A percentile compares a stretch with the other conserved stretches of the same genome.
Conservation (phyloP, 495 filamentous ascomycete genomes). For the Amorphotheca resinae region DNA sequence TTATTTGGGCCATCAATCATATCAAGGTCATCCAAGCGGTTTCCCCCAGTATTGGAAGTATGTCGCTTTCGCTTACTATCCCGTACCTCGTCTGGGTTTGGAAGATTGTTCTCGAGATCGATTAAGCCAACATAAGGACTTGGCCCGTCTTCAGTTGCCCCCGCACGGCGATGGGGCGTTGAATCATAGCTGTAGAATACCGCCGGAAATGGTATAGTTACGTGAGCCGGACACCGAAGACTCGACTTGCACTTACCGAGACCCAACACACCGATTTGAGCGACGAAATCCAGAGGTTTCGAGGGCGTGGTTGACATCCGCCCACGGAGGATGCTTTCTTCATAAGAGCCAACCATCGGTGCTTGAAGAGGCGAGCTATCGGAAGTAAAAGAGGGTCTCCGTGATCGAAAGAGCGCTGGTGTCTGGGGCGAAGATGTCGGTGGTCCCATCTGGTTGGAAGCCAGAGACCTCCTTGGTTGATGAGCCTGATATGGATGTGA, state of each 20-base stretch:
- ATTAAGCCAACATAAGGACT: constrained; percentile 94
- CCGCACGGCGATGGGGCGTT: constrained; percentile 45
- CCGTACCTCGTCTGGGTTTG: constrained; percentile 25
- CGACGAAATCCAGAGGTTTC: constrained; percentile 83
- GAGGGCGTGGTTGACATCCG: constrained; percentile 97
- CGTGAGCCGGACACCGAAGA: constrained; percentile 79
- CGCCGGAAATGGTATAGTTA: constrained; percentile 86
- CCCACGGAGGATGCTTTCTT: constrained; percentile 88
- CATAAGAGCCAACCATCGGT: constrained; percentile 94
- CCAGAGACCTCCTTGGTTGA: constrained; percentile 61
- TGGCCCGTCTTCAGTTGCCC: constrained; percentile 62
- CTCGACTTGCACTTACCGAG: constrained; percentile 80
- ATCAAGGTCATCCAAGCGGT: constrained; percentile 15
- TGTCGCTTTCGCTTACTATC: constrained; percentile 15
- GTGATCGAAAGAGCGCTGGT: constrained; percentile 40
- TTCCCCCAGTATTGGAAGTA: constrained; percentile 5
- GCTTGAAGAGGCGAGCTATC: constrained; percentile 70
- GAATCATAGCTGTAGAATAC: constrained; percentile 89
- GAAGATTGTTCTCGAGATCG: constrained; percentile 72
- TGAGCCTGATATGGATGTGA: constrained; percentile 52
- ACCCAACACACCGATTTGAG: constrained; percentile 90
- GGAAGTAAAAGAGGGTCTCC: constrained; percentile 60
- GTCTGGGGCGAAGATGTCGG: constrained; percentile 50
- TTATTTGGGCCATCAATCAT: constrained; percentile 17
- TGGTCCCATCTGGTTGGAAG: constrained; percentile 18